Conservation (phyloP, 371 early-diverging fungal genomes). For the Amoeboaphelidium occidentale region DNA sequence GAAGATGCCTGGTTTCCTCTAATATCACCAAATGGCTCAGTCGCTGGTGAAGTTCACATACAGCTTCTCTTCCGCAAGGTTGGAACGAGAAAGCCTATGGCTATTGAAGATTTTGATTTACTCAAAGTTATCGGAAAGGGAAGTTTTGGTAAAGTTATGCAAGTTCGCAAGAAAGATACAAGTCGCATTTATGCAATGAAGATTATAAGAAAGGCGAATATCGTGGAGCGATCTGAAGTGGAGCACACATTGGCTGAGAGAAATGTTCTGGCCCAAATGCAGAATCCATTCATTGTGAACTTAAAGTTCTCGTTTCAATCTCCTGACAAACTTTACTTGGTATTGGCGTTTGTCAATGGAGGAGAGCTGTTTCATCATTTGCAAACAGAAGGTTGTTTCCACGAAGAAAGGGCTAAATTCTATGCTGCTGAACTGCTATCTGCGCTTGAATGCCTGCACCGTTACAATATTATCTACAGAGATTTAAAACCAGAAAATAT, state of each 20-base stretch:
- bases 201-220: slow-evolving; percentile 74
- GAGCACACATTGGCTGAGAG: slow-evolving; percentile 72
- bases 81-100: slow-evolving; percentile 21
- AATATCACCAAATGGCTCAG: slow-evolving; percentile 11
- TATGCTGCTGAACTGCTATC: slow-evolving; percentile 46
- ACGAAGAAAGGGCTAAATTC: slow-evolving; percentile 33
- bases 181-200: slow-evolving; percentile 94
- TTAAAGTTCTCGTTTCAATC: slow-evolving; percentile 70
- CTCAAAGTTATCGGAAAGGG: slow-evolving; percentile 88
- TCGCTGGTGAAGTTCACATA: slow-evolving; percentile 32
- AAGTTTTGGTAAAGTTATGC: slow-evolving; percentile 89
- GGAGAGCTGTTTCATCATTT: slow-evolving; percentile 85
- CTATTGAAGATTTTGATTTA: slow-evolving; percentile 77
- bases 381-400: slow-evolving; percentile 44
- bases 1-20: slow-evolving; percentile 31
- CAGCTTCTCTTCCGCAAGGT: slow-evolving; percentile 41
- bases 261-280: slow-evolving; percentile 51
- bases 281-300: slow-evolving; percentile 65
- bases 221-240: slow-evolving; percentile 64
- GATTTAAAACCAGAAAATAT: slow-evolving; percentile 94
- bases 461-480: slow-evolving; percentile 60
- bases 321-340: slow-evolving; percentile 60
- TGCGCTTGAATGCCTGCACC: slow-evolving; percentile 68
- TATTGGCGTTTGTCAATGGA: slow-evolving; percentile 76
- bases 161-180: slow-evolving; percentile 78